Evolutionary conservation across 2,329 filamentous ascomycete species (phyloP).

Genomic region (Pseudopyrenochaeta lycopersici): DNA sequence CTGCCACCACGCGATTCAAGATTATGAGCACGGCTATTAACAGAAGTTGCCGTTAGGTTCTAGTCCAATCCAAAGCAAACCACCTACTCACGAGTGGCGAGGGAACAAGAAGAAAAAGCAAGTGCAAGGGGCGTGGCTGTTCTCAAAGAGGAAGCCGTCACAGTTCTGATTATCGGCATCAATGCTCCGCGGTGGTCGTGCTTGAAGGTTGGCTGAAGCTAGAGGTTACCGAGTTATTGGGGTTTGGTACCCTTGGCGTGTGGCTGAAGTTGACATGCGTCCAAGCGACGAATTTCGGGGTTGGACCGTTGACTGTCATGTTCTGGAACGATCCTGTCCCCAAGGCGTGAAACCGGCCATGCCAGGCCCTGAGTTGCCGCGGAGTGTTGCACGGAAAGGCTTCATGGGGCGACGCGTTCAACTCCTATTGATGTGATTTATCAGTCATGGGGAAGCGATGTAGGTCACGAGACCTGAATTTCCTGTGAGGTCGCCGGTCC

Average conservation of each 20-base stretch:
- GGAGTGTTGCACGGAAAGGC: not conserved
- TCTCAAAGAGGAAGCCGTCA: conserved; percentile 7
- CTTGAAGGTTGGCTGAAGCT: not conserved
- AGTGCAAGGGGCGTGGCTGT: conserved; percentile 28
- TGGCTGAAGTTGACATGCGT: conserved; percentile 13
- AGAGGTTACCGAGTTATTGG: not conserved
- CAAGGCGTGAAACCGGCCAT: not conserved
- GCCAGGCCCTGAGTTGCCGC: not conserved
- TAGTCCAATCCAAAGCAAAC: conserved; percentile 31
- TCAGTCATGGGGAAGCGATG: not conserved
- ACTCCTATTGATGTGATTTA: not conserved
- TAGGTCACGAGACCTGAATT: not conserved
- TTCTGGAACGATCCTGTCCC: conserved; percentile 12
- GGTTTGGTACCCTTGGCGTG: not conserved
- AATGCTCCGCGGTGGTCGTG: conserved; percentile 12
- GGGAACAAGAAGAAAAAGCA: conserved; percentile 28
- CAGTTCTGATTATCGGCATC: conserved; percentile 12
- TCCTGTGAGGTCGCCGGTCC: not conserved
- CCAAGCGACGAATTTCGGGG: not conserved
- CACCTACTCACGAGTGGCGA: conserved; percentile 32
- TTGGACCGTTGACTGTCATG: conserved; percentile 11
- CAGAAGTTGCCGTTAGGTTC: conserved; percentile 34
- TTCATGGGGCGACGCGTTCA: not conserved
- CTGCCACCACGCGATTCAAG: conserved; percentile 24
- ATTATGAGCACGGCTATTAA: conserved; percentile 33